Base-by-base conservation (phyloP, 2,329 filamentous ascomycete genomes). In the Arthrinium phaeospermum region DNA sequence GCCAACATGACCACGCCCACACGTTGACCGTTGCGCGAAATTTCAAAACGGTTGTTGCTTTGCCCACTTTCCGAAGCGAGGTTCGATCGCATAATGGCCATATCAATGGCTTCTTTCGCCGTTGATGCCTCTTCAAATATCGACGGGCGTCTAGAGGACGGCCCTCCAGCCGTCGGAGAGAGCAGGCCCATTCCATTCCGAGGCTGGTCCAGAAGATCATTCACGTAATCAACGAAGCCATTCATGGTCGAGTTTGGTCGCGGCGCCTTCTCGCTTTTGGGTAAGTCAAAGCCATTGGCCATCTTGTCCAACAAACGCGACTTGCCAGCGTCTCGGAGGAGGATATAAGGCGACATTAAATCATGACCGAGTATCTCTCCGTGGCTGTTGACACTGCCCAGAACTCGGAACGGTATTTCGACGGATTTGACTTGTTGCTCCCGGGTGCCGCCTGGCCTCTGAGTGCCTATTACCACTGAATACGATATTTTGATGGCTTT, bases 401-500 rank as follows among this genome's bases (percentile, higher is more conserved):
- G 90, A 3, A 99, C 93, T 57, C 96, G 91, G 79, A 99, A 98
- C 0, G 96, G 96, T 41, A 98, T 87, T 75, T 97, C 96, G 57
- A 98, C 92, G n/a, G 94, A 94, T 77, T 92, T 94, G 67, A 98
- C 92, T 77, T 94, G 94, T 75, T 96, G 92, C 77, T 95, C 93
- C 76, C 91, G 93, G 34, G 89, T 88, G 19, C 92, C 93, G 13
- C 94, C 94, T 1, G 94, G 91, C 74, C 95, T 88, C 81, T 99
- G 96, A 0, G 96, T 98, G 64, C 96, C 96, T 75, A 99, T 94
- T 13, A 97, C 91, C 16, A 99, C 86, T 80, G 93, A 94, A 83
- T 99, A 99, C 1, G 91, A 90, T 69, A 98, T 95, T 82, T 98
- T 98, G 79, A 98, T 96, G 0, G 94, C 94, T 79, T 96, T 95